Conservation (phyloP, 352 stramenopile genomes). For the Pythium sukuiense region DNA sequence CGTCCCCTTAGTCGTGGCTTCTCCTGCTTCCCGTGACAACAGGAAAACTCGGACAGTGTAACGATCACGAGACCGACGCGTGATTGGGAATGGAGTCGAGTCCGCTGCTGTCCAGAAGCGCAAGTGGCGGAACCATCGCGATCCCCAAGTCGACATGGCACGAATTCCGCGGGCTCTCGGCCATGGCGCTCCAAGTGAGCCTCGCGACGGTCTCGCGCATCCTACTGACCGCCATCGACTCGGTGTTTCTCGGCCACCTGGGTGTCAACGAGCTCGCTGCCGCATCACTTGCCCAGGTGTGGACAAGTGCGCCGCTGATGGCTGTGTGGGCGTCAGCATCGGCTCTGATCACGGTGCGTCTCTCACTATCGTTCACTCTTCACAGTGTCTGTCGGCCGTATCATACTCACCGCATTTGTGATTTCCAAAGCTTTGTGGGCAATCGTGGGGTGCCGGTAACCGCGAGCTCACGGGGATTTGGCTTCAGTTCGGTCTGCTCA, state of each 20-base stretch:
- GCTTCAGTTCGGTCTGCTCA: constrained; percentile 65
- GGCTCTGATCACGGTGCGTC: constrained; percentile 57
- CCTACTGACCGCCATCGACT: constrained; percentile 68
- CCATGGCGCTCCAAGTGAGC: constrained; percentile 67
- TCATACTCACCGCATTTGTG: neutral
- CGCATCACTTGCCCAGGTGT: constrained; percentile 67
- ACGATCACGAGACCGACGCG: neutral
- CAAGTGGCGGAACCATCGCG: constrained; percentile 1
- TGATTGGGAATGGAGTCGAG: constrained; percentile 35
- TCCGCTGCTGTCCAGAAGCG: constrained; percentile 41
- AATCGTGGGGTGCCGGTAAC: constrained; percentile 70
- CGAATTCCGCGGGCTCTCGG: constrained; percentile 58
- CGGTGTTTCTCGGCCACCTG: constrained; percentile 78
- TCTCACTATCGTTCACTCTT: neutral
- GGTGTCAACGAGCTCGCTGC: constrained; percentile 68
- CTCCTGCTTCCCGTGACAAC: neutral
- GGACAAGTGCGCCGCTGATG: constrained; percentile 68
- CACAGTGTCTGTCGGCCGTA: too few relatives aligned
- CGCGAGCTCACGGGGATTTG: constrained; percentile 69
- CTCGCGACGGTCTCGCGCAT: constrained; percentile 62
- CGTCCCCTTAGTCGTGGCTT: neutral
- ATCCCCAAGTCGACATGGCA: constrained; percentile 36
- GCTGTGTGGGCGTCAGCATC: constrained; percentile 60
- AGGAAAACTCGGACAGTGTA: neutral
- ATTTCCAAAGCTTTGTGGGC: constrained; percentile 54